Evolutionary conservation across 2,329 filamentous ascomycete species (phyloP), one percentile per base, ranked within the genome.

Genomic region (Xylariomycetidae sp.): DNA sequence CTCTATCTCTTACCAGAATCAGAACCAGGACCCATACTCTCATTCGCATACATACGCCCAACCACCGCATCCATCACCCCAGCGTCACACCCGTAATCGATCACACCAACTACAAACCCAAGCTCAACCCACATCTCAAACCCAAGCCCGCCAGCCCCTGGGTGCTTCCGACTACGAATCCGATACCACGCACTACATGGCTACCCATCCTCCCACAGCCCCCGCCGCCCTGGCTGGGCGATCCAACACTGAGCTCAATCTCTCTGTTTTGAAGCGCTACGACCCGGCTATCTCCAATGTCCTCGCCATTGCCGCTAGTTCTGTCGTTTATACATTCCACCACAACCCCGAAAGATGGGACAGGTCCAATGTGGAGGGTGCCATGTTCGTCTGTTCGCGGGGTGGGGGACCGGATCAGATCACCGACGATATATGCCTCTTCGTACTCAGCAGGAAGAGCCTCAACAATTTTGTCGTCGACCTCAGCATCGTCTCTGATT

Each of bases 221-320:
- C 22, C 72, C 63, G 53, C 70, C 62, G 32, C 76, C 67, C 45
- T 74, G 66, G 64, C 76, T 62, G 69, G 34, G 58, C 81, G 85
- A 45, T 82, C 82, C 42, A 92, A 89, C 59, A 85, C 83, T 35
- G 83, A 94, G 47, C 80, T 97, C 53, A 97, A 97, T 66, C 72
- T 94, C 45, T 72, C 78, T 30, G 90, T 96, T 25, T 72, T 97
- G 22, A 80, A 76, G 38, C 85, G 88, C 46, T 86, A 95, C 64
- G 77, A 87, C 38, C 85, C 88, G 19, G 73, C 77, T 37, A 78
- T 96, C 44, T 69, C 70, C 38, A 66, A 72, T 33, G 88, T 96
- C 54, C 70, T 88, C 44, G 82, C 84, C 42, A 83, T 92, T 46
- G 88, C 88, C 5, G 82, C 85, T 19, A 94, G 90, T 51, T 85